Percentiles rank a stretch among this genome's conserved stretches.
Evolutionary conservation across 768 basidiomycete genomes (phyloP).

Genomic region (Leccinellum albellum): DNA sequence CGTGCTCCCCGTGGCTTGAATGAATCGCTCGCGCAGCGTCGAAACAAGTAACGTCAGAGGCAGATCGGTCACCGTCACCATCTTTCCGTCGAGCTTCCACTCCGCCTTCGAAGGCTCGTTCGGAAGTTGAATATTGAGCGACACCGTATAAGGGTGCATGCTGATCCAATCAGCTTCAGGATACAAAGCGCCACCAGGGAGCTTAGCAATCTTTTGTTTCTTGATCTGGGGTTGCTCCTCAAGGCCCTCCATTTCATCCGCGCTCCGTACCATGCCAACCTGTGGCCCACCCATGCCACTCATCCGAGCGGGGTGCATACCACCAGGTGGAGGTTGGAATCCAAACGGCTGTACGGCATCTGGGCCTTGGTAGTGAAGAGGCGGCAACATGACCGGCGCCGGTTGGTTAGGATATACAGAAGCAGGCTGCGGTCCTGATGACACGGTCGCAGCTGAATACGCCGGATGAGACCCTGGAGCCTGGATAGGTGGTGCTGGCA

Average conservation of each 20-base stretch:
- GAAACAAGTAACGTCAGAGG: slow-evolving; percentile 83
- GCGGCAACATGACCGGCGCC: slow-evolving; percentile 74
- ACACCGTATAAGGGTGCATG: slow-evolving; percentile 90
- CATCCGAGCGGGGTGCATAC: slow-evolving; percentile 68
- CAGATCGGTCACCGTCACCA: slow-evolving; percentile 75
- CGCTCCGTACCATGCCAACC: slow-evolving; percentile 69
- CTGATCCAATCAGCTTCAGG: slow-evolving; percentile 87
- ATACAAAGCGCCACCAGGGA: slow-evolving; percentile 80
- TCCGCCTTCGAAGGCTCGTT: slow-evolving; percentile 79
- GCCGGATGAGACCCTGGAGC: slow-evolving; percentile 44
- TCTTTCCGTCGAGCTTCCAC: slow-evolving; percentile 85
- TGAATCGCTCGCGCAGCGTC: slow-evolving; percentile 84
- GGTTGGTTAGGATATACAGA: slow-evolving; percentile 59
- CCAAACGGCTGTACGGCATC: slow-evolving; percentile 77
- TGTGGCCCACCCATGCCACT: slow-evolving; percentile 58
- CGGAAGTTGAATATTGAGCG: slow-evolving; percentile 81
- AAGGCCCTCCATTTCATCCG: slow-evolving; percentile 76
- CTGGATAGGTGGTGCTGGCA: slow-evolving; percentile 65
- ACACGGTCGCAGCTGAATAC: slow-evolving; percentile 81
- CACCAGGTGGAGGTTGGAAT: slow-evolving; percentile 65
- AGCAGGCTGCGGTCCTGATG: slow-evolving; percentile 89
- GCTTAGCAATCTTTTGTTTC: slow-evolving; percentile 79
- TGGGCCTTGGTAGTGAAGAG: slow-evolving; percentile 80
- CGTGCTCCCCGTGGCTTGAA: slow-evolving; percentile 72
- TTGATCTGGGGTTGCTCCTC: slow-evolving; percentile 81